Evolutionary conservation across 768 basidiomycete genomes (phyloP), one percentile per base, ranked within the genome.

Genomic region (Rhodotorula taiwanensis): DNA sequence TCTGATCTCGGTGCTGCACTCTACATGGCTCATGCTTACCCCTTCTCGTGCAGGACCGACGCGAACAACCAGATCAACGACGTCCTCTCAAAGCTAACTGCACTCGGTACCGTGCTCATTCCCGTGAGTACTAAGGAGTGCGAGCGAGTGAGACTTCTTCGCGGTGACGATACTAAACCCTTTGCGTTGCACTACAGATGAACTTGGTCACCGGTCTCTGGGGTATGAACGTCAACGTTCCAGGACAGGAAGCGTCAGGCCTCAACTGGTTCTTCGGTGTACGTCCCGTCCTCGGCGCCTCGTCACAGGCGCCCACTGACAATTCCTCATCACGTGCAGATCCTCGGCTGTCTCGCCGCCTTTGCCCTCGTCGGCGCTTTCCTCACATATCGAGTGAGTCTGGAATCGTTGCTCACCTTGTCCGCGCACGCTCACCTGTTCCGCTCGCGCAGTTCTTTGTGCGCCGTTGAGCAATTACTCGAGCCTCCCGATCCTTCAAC

Each of bases 21-120:
- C n/a, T n/a, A n/a, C n/a, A n/a, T n/a, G n/a, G n/a, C n/a, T n/a
- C n/a, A n/a, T n/a, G 21, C 30, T 55, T 14, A 28, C 55, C 13
- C n/a, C 4, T 33, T 6, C 20, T 18, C n/a, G 20, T 15, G 7
- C 41, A 66, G 56, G 58, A 62, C 65, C 23, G 93, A 97, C 72
- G 95, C 95, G 45, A 99, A 99, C 78, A 99, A 99, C 76, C 92
- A 98, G 79, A 99, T 98, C 79, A 99, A 99, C 77, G 92, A 98
- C 74, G 95, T 99, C 4, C 83, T 98, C 9, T 90, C 89, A 8
- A 97, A 97, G 79, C 80, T 99, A 64, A 98, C 95, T 0, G 94
- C 95, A 11, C 82, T 99, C 50, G 95, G 95, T 82, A 99, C 95
- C 10, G 84, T 99, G 9, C 86, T 98, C 70, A 86, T 99, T 74